Conservation (phyloP, 495 filamentous ascomycete genomes). For the Clohesyomyces aquaticus region DNA sequence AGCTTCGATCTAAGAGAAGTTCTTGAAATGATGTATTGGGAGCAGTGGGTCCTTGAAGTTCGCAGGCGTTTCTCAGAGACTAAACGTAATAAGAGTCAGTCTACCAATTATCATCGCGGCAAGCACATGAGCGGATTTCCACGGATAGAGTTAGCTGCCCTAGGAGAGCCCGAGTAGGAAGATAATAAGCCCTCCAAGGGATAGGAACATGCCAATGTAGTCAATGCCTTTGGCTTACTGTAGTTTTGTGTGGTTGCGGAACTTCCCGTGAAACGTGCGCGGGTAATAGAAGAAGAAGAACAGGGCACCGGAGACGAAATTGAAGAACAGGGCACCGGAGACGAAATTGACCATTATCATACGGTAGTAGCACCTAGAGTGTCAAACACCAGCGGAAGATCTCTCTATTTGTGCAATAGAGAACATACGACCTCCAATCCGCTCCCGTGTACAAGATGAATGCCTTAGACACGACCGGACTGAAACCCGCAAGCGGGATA, state of each 20-base stretch:
- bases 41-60: conserved; percentile 23
- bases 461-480: too few relatives aligned
- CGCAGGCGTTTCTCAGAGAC: conserved; percentile 16
- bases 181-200: conserved; percentile 12
- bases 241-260: too few relatives aligned
- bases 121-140: conserved; percentile 8
- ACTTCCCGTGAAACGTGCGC: conserved; percentile 23
- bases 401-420: too few relatives aligned
- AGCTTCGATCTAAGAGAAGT: conserved; percentile 12
- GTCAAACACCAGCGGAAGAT: too few relatives aligned
- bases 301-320: too few relatives aligned
- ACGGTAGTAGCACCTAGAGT: too few relatives aligned
- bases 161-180: conserved; percentile 22
- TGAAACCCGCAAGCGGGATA: too few relatives aligned
- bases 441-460: too few relatives aligned
- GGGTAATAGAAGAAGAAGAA: conserved; percentile 34
- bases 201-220: conserved; percentile 18
- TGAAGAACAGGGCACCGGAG: too few relatives aligned
- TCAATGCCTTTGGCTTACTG: conserved; percentile 25
- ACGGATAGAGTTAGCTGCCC: conserved; percentile 12
- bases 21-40: conserved; percentile 23
- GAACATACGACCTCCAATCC: too few relatives aligned
- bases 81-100: neutral
- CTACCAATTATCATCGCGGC: conserved; percentile 6
- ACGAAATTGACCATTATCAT: too few relatives aligned